Evolutionary conservation across 371 early-diverging fungal genomes (phyloP), one percentile per base, ranked within the genome.

Genomic region (Mortierella sp.): DNA sequence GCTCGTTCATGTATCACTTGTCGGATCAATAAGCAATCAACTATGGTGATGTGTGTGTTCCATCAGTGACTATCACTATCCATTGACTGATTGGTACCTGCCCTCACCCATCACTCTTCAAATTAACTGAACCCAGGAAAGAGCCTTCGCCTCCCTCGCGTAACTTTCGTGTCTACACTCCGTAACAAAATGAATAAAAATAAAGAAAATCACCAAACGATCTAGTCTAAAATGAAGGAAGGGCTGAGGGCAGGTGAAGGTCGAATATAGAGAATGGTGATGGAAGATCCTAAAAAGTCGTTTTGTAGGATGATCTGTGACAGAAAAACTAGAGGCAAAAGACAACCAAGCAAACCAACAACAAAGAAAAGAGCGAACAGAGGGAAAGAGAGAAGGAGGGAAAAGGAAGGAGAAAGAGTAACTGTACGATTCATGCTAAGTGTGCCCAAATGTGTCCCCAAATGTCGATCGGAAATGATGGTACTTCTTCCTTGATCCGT

Each of bases 251-350:
- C 10, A 38, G 65, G 38, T 38, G 38, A 38, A 65, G 18, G 21
- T 35, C 3, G 54, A 49, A 7, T 1, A 35, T 35, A 35, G 83
- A 82, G 73, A 55, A 32, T 60, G 60, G 63, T 81, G 82, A 89
- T 87, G 54, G 41, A 75, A 54, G 4, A 24, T 46, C 8, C 35
- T 60, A 41, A 35, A 35, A 74, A 11, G 44, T 14, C 32, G 65
- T 38, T 65, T 18, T 32, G 65, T 56, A 35, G 14, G 68, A 38
- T 65, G 68, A 65, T 38, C 68, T 65, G 68, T 65, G 21, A 65
- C 68, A 41, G 38, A 41, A 35, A 35, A 38, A 65, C 68, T 65
- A 65, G 41, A 68, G 41, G 24, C 63, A 24, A 68, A 41, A 68
- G 32, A 16, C 56, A n/a, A 56, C 56, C 1, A 55, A 63, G 4